Base-by-base conservation (phyloP, 495 filamentous ascomycete species). In the Alectoria sarmentosa region DNA sequence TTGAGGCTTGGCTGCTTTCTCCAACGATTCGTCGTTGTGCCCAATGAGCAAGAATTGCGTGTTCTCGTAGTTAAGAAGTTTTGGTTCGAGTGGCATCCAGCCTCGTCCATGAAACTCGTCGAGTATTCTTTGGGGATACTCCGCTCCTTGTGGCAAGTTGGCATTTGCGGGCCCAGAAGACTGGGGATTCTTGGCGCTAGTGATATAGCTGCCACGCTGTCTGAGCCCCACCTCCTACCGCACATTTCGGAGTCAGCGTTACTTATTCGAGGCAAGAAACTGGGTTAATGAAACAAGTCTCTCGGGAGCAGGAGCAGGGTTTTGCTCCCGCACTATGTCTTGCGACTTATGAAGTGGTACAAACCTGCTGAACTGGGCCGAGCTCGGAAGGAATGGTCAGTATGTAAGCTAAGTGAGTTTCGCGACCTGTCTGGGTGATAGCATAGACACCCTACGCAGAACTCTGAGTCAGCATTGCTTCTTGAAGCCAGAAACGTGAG, bases 31-130 rank as follows among this genome's bases (percentile, higher is more conserved):
- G 3, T 84, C 78, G 1, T 82, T 83, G 69, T 91, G 87, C 28
- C 93, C 92, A 66, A 96, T 86, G 65, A 96, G 80, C 23, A 96
- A 76, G 60, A 96, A 84, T 71, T 96, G 91, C 0, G 90, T 83
- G 68, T 91, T 89, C 30, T 81, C 80, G 70, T 89, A 91, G 65
- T 96, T 83, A 55, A 96, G 78, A 70, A 92, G 84, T 61, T 92
- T 84, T 0, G 91, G 90, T 62, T 84, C 75, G 11, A 90, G 76
- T 1, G 89, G 83, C 44, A 85, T 78, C 93, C 91, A 96, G 54
- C 87, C 83, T 7, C 86, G 81, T 7, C 83, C 83, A 26, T 79
- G 74, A 69, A 96, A 98, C 65, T 91, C 89, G 21, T 91, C 82
- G 17, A 83, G 76, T 13, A 96, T 76, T 32, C 81, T 85, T 67